Evolutionary conservation across 345 rosid genomes (phyloP).

Genomic region (Citrus inodora): DNA sequence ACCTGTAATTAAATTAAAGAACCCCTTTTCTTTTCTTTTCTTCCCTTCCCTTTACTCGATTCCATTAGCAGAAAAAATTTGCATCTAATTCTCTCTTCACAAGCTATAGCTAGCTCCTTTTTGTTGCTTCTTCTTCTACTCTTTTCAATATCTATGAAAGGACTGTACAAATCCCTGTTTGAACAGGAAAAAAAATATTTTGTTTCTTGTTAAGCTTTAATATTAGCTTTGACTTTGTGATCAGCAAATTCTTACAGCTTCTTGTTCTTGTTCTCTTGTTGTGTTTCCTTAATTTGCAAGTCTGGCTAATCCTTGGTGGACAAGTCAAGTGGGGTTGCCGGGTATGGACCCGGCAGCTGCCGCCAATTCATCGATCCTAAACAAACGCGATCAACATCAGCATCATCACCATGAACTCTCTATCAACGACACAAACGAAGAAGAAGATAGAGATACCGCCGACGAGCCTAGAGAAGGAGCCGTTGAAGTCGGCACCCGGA

Average conservation of each 20-base stretch:
- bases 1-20: background rate
- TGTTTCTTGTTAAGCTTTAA: background rate
- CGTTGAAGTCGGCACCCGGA: constrained; percentile 57
- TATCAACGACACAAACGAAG: constrained; percentile 36
- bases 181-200: background rate
- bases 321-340: constrained; percentile 50
- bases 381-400: constrained; percentile 33
- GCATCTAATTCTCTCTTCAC: constrained; percentile 51
- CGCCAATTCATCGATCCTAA: constrained; percentile 44
- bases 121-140: constrained; percentile 8
- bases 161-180: constrained; percentile 9
- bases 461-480: constrained; percentile 74
- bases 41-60: constrained; percentile 33
- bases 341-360: constrained; percentile 41
- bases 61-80: constrained; percentile 28
- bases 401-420: constrained; percentile 30
- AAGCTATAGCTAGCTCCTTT: background rate
- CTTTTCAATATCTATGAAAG: constrained; percentile 5
- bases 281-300: constrained; percentile 6
- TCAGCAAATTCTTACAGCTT: background rate
- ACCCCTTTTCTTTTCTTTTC: constrained; percentile 6
- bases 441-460: constrained; percentile 49
- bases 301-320: constrained; percentile 87
- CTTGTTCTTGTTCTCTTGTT: background rate
- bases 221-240: constrained; percentile 30